A percentile compares a stretch with the other conserved stretches of the same genome.
phyloP scores from a whole-genome alignment of 2,329 filamentous ascomycete genomes.

The Samsoniella hepiali region DNA sequence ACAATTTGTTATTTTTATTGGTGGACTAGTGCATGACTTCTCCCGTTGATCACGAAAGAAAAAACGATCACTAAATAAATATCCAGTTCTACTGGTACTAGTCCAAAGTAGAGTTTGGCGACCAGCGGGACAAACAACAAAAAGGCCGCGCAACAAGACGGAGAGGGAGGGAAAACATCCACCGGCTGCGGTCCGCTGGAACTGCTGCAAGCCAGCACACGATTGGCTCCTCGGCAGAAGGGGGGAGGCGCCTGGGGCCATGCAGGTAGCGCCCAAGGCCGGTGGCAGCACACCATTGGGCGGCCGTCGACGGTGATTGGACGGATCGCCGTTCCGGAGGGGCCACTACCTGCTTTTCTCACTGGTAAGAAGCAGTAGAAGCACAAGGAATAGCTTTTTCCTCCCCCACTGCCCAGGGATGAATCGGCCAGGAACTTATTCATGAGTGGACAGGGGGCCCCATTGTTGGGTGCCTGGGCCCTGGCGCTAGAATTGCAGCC shows the following conservation, averaged over 20 bases:
- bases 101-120: too few relatives aligned
- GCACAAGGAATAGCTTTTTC: background rate
- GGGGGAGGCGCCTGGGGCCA: background rate
- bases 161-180: background rate
- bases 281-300: background rate
- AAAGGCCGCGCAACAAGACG: background rate
- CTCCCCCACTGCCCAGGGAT: background rate
- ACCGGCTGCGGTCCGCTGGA: background rate
- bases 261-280: background rate
- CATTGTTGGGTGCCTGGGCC: background rate
- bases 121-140: background rate
- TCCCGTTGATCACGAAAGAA: too few relatives aligned
- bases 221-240: background rate
- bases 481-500: background rate
- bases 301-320: background rate
- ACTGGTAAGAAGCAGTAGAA: background rate
- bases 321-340: background rate
- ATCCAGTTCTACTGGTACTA: background rate
- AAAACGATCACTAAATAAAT: too few relatives aligned
- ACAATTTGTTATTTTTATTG: background rate
- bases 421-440: background rate
- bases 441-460: background rate
- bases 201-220: background rate
- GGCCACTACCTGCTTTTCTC: background rate
- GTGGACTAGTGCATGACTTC: background rate